Evolutionary conservation across 2,329 filamentous ascomycete genomes (phyloP).

Genomic region (Ophiocordyceps robertsii): DNA sequence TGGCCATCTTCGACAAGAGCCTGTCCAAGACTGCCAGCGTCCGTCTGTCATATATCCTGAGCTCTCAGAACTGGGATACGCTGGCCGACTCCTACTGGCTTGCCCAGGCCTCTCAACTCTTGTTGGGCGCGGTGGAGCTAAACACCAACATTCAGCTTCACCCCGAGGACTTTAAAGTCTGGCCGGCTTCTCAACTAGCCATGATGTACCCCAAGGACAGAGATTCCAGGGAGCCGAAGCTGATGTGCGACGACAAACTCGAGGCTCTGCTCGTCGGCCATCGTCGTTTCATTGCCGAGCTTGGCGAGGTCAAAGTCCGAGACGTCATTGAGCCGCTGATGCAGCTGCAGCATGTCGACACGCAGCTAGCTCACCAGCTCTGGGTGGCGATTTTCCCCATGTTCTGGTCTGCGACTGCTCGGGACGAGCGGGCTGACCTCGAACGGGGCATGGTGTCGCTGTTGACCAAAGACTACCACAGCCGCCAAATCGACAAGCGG

Average conservation of each 20-base stretch:
- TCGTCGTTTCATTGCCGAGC: conserved; percentile 68
- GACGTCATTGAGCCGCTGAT: conserved; percentile 83
- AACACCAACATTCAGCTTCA: conserved; percentile 68
- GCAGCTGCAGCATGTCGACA: conserved; percentile 84
- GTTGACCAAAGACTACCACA: conserved; percentile 90
- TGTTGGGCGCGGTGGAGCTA: conserved; percentile 84
- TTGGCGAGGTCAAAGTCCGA: conserved; percentile 74
- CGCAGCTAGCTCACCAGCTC: conserved; percentile 68
- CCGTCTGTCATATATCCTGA: conserved; percentile 77
- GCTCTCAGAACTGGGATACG: conserved; percentile 93
- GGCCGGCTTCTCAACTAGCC: conserved; percentile 61
- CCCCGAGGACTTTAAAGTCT: conserved; percentile 67
- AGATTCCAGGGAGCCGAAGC: conserved; percentile 47
- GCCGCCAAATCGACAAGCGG: conserved; percentile 82
- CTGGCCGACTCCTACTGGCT: conserved; percentile 94
- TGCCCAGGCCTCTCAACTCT: conserved; percentile 82
- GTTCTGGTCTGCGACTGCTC: conserved; percentile 78
- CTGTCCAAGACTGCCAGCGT: conserved; percentile 85
- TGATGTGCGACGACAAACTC: conserved; percentile 71
- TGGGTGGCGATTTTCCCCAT: conserved; percentile 89
- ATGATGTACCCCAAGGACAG: conserved; percentile 64
- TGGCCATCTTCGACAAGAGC: conserved; percentile 90
- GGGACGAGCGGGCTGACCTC: conserved; percentile 79
- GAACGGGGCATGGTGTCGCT: conserved; percentile 84
- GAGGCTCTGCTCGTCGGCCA: conserved; percentile 69